Evolutionary conservation across 148 eudicot species (phyloP), one percentile per base, ranked within the genome.

Genomic region (Silene uniflora): DNA sequence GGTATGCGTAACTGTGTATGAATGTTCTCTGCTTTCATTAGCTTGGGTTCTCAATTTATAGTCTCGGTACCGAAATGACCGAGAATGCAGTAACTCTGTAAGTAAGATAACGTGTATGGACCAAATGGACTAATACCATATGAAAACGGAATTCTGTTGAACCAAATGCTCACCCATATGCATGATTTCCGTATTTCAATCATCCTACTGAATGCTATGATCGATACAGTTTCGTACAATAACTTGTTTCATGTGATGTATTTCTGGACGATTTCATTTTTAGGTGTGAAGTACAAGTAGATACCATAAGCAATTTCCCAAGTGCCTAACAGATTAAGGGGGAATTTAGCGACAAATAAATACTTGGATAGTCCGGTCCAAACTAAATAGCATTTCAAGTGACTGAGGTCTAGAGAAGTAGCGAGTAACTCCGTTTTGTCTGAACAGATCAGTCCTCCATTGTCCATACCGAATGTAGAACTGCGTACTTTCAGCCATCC

Each of bases 1-100:
- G 35, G 4, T 32, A 0, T 32, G 35, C 35, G 4, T 2, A 32
- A 32, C 35, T 32, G 35, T 32, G 35, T 32, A 32, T 32, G n/a
- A n/a, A n/a, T n/a, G n/a, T n/a, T n/a, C n/a, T n/a, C n/a, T n/a
- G n/a, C n/a, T n/a, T n/a, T n/a, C n/a, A n/a, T n/a, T n/a, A n/a
- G 4, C 35, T 32, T 39, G 17, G 39, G 56, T 55, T 59, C 65
- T 75, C 21, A 24, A 65, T 75, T 54, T 66, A 66, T 75, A 75
- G 72, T 23, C 63, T 17, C 17, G 56, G 56, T 58, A 7, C 24
- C n/a, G 21, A 22, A 22, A 10, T 27, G 6, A 19, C n/a, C 1
- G 18, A 62, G 18, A 5, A 21, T 72, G 62, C 11, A 24, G 14
- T 29, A 16, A 7, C 22, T 61, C 4, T 19, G 27, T n/a, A 4